Conservation (phyloP, 1,284 basidiomycete genomes). For the Stygiomarasmius scandens region DNA sequence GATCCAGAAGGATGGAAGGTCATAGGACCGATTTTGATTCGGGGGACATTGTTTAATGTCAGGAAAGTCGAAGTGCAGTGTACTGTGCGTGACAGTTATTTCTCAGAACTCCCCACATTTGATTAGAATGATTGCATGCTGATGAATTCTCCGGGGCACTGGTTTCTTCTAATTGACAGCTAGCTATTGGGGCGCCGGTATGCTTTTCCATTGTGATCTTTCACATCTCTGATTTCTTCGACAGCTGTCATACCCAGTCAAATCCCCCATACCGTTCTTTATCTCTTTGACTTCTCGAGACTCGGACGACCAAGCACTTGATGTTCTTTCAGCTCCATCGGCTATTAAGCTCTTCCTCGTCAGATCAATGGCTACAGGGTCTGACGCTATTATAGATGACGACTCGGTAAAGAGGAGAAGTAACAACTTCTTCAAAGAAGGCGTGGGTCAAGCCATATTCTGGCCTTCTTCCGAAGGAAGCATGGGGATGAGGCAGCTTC, state of each 20-base stretch:
- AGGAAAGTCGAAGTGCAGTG: constrained; percentile 40
- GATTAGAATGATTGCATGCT: no score
- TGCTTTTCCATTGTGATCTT: constrained; percentile 16
- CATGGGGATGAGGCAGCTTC: constrained; percentile 37
- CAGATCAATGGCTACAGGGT: constrained; percentile 46
- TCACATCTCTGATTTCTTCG: background rate
- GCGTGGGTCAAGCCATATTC: constrained; percentile 47
- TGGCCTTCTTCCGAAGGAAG: constrained; percentile 41
- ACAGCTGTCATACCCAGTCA: constrained; percentile 51
- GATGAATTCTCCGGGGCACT: background rate
- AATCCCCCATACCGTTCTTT: constrained; percentile 51
- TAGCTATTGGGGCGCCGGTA: constrained; percentile 59
- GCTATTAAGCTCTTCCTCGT: constrained; percentile 37
- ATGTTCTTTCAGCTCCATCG: constrained; percentile 45
- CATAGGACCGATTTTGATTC: constrained; percentile 35
- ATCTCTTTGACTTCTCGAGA: constrained; percentile 41
- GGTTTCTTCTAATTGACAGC: constrained; percentile 31
- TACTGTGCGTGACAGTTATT: constrained; percentile 39
- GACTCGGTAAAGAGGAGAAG: constrained; percentile 42
- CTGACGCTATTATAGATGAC: constrained; percentile 38
- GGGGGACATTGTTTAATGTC: constrained; percentile 47
- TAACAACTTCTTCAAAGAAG: constrained; percentile 48
- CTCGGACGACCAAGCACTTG: constrained; percentile 49
- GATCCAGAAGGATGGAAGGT: constrained; percentile 55
- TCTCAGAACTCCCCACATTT: background rate